Base-by-base conservation (phyloP, 192 early-diverging fungal genomes). In the Coemansia sp. region DNA sequence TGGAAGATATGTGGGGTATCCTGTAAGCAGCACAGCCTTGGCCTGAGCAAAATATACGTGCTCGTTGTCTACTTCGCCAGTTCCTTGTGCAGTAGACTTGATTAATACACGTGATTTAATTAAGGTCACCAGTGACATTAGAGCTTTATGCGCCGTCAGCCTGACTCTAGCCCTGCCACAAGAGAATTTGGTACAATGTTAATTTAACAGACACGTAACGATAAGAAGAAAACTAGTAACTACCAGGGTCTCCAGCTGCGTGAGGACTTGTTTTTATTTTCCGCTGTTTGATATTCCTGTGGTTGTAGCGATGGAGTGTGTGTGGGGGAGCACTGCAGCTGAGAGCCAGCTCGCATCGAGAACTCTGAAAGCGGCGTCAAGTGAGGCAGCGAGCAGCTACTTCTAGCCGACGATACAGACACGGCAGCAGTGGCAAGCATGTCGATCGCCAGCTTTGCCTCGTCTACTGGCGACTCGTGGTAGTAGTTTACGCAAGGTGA, bases 1-100 rank as follows among this genome's bases (percentile, higher is more conserved):
- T 95, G 67, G 96, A 96, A 75, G 94, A 94, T 39, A 74, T 95
- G 34, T 98, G 95, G 95, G 89, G 87, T 25, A 91, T 98, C 48
- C 72, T 91, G 64, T 95, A 88, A 77, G 68, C 27, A 29, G 5
- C 37, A 19, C 4, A 41, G 60, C 60, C 10, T 62, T 37, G 34
- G 27, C 23, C 58, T 29, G 12, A 50, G 17, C 21, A 23, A 31
- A 57, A 1, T n/a, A 4, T n/a, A 19, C 45, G 4, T 48, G 5
- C 45, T 48, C 19, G 0, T 48, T 15, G 45, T 17, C 17, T 19
- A 0, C n/a, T 21, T n/a, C 19, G 45, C n/a, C n/a, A 17, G 19
- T 19, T 48, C 7, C 2, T n/a, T 48, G 7, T 21, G 45, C 45
- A 48, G 45, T 21, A 19, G 15, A 45, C 15, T n/a, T 21, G 19